Base-by-base conservation (phyloP, 2,329 filamentous ascomycete genomes). In the Venturia pyrina region DNA sequence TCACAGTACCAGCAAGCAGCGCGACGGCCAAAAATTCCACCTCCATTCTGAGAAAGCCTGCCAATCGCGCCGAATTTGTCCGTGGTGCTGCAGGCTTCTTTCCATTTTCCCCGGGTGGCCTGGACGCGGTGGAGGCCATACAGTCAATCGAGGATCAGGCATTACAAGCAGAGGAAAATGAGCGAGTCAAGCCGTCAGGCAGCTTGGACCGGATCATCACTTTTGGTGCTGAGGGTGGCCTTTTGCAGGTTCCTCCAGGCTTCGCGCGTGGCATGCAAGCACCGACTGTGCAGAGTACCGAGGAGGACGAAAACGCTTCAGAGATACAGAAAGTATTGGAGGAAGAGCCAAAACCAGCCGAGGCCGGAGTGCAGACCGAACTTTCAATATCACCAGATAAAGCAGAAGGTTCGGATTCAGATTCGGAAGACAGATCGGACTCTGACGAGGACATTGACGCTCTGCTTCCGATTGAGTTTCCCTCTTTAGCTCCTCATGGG, bases 21-120 rank as follows among this genome's bases (percentile, higher is more conserved):
- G 91, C 90, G 19, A 97, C 90, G 19, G 93, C 92, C 61, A 99
- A 97, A 78, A 96, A 96, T 73, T 97, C 92, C 2, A 98, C 93
- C 0, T 96, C 92, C 5, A 81, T 97, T 50, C 80, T 90, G 19
- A 85, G 95, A 59, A 96, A 96, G 73, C 93, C 93, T 3, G 93
- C 91, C 17, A 88, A 87, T 66, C 85, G 90, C 68, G 91, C 90
- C 40, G 93, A 98, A 62, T 96, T 98, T 76, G 93, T 98, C 15
- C 85, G 93, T 68, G 95, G 95, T 17, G 93, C 90, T 44, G 91
- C 93, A 8, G 93, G 93, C 0, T 97, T 96, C 78, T 96, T 96
- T 67, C 93, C 93, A 0, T 97, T 98, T 77, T 89, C 92, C 0
- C 93, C 93, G 0, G 93, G 93, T 65, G 95, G 95, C 1, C 78